Base-by-base conservation (phyloP, 2,329 filamentous ascomycete genomes). In the Neobulgaria alba region DNA sequence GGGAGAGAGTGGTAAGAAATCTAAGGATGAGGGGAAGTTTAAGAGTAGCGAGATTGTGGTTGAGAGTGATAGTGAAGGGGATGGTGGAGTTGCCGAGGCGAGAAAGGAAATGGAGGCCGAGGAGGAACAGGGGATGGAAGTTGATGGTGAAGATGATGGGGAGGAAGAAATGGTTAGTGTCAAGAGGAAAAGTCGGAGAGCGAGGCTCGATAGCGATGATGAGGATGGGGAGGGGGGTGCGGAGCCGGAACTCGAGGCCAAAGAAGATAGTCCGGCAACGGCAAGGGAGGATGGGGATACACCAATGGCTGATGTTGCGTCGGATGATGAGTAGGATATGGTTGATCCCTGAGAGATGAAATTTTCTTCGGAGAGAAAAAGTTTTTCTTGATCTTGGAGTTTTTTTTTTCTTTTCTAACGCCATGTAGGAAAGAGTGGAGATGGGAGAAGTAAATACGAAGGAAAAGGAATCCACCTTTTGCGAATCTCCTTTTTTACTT, bases 31-130 rank as follows among this genome's bases (percentile, higher is more conserved):
- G n/a, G n/a, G n/a, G n/a, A 61, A 59, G 36, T 61, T 47, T 42
- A 60, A 59, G 50, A 60, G 57, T 36, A 59, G 49, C 41, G 57
- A 59, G 42, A 57, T 60, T 35, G 57, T 61, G 5, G 57, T 59
- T 10, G 57, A 60, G 37, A 57, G 54, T 43, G 58, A 61, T 35
- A 57, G 53, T 29, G 57, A 59, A 15, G 55, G 44, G 0, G 58
- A 58, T 35, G 48, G 57, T 47, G 57, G 56, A 7, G 56, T 46
- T 19, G 53, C 49, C 16, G 54, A 53, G 15, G 56, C 56, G 5
- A 47, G 42, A 21, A 47, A 40, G 38, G 54, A 52, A 16, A 58
- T 57, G 53, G 48, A 54, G 26, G 42, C 43, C 10, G 54, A 58
- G 39, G 23, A 26, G 7, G 23, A 26, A 12, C 7, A 12, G 7